Evolutionary conservation across 2,329 filamentous ascomycete species (phyloP), one percentile per base, ranked within the genome.

Genomic region (Calcarisporium arbuscula): DNA sequence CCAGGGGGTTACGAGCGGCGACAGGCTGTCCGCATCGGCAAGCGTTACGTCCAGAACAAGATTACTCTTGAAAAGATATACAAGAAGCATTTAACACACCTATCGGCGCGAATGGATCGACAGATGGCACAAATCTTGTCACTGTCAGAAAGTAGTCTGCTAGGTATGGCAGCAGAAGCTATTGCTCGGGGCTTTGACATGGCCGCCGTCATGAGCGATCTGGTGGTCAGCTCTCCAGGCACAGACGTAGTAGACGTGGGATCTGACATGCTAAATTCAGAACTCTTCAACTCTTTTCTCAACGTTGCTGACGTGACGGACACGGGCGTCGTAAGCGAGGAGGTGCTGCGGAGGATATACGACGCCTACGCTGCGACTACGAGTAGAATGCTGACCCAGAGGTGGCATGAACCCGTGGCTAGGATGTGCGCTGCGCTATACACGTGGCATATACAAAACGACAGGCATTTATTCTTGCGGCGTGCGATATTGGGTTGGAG

Each of bases 381-480:
- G 7, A 52, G 49, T 19, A 48, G 51, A 22, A 53, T 52, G 44
- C 38, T 56, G 19, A 56, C 52, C 3, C 38, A 53, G 32, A 41
- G 52, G 20, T 56, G 51, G 53, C 45, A 52, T n/a, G 53, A 56
- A 28, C 52, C 52, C 10, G 48, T 50, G 6, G 53, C 52, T 16
- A 46, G 49, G 26, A 55, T 56, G 53, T 53, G 50, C 23, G 46
- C 52, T 8, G 48, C 48, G 3, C 33, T 56, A 8, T 56, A 56
- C 23, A 51, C 50, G 10, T 56, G 52, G 52, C 52, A 56, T 28
- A 55, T 56, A 3, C 49, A 53, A 8, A 56, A 56, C 18, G 53
- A 56, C 34, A 41, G 52, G 5, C 52, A 56, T n/a, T 40, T 54
- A 42, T 56, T 54, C 36, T 40, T 56, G 17, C 53, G 52, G 4